These are phyloP conservation scores for Backusella macrospora DNA, from an alignment of 192 early-diverging fungal species.

Conservation along the genomic window DNA sequence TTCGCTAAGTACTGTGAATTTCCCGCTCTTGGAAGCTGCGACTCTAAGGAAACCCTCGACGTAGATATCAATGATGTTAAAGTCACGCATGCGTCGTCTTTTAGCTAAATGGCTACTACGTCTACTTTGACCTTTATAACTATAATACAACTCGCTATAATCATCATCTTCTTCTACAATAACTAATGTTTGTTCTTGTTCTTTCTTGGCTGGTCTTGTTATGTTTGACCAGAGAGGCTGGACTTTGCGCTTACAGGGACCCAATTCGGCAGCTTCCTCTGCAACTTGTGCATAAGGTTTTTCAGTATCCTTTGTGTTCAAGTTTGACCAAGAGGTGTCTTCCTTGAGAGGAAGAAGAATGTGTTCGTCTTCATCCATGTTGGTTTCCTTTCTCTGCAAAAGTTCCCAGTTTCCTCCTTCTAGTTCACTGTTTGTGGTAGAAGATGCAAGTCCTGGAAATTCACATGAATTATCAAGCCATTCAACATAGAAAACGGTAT, in stretches of 20 bases:
- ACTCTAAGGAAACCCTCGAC: constrained; percentile 3
- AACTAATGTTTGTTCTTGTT: neutral
- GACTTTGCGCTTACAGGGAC: neutral
- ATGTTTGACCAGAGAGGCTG: constrained; percentile 15
- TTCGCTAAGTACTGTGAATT: neutral
- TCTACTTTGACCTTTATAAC: neutral
- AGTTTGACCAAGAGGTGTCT: constrained; percentile 7
- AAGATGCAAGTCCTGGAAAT: constrained; percentile 10
- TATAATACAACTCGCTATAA: neutral
- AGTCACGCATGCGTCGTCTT: constrained; percentile 1
- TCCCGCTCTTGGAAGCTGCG: neutral
- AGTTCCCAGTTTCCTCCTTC: constrained; percentile 1
- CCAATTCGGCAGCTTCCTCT: constrained; percentile 1
- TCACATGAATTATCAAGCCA: constrained; percentile 15
- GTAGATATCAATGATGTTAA: constrained; percentile 1
- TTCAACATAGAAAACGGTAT: constrained; percentile 17
- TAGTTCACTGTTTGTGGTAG: neutral
- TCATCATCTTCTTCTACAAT: neutral
- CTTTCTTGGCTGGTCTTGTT: neutral
- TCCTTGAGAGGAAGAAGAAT: neutral
- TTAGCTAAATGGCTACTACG: neutral
- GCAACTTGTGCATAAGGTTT: constrained; percentile 11
- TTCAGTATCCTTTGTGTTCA: neutral
- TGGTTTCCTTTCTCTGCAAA: constrained; percentile 16
- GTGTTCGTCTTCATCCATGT: constrained; percentile 1